Base-by-base conservation (phyloP, 1,139 yeast genomes). In the Lodderomyces beijingensis region DNA sequence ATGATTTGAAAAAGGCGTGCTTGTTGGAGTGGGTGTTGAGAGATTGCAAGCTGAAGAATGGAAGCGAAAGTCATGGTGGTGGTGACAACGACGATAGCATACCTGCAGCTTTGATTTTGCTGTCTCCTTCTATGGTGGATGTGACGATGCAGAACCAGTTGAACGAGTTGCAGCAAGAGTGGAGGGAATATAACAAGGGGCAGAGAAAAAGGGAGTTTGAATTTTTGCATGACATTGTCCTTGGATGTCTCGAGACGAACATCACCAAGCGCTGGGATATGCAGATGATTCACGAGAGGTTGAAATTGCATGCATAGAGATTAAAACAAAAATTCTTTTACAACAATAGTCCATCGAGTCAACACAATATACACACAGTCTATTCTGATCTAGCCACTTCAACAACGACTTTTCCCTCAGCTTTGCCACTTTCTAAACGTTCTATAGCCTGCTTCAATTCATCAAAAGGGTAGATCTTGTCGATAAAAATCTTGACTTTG, bases 381-480 rank as follows among this genome's bases (percentile, higher is more conserved):
- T n/a, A n/a, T 5, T 8, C 19, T 26, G 33, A 28, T 19, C 18
- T 25, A 5, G 26, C 29, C 11, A 62, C 45, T 40, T 52, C 50
- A 21, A 75, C 41, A 5, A 83, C 68, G 25, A 83, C 64, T 50
- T 84, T 84, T 25, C 94, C 94, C 37, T 64, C 66, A 3, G 81
- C 78, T 32, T 55, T 62, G 35, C 74, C 72, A 11, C 64, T 52
- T 11, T 51, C 53, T 24, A 80, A 51, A 39, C 56, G 61, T 5
- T 70, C 69, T 33, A 70, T 48, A 0, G 86, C 91, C 4, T 59
- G 49, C 30, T 68, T 49, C 43, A 57, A 72, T 11, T 79, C 68
- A 3, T 61, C 68, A 45, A 80, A 65, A 4, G 64, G 51, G 43
- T 61, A 67, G 15, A 69, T 70, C 9, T 77, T 62, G 51, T 82